These are phyloP conservation scores for Coelastrella sp. DNA, from an alignment of 139 green algal species.

Conservation along the genomic window DNA sequence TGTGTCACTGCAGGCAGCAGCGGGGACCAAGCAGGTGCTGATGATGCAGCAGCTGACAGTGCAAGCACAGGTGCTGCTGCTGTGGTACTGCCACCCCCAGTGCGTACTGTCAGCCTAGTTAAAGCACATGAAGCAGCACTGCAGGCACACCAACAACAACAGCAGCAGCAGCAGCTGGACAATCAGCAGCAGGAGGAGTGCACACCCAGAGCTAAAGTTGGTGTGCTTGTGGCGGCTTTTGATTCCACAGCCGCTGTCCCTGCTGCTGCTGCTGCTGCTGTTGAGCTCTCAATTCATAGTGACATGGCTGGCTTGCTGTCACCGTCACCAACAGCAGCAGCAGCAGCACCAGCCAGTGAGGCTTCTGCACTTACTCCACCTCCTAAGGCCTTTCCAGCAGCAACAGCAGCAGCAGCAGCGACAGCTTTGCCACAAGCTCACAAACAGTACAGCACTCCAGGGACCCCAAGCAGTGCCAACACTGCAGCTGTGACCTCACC, in stretches of 20 bases:
- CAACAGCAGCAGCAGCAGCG: no score
- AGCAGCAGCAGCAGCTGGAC: not conserved
- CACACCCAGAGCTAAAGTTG: not conserved
- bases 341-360: no score
- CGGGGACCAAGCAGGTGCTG: not conserved
- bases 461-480: no score
- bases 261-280: constrained; percentile 1
- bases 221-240: not conserved
- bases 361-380: no score
- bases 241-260: not conserved
- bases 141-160: not conserved
- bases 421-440: no score
- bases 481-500: no score
- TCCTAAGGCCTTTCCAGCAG: no score
- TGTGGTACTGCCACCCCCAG: not conserved
- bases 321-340: not conserved
- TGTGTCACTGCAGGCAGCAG: no score
- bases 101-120: not conserved
- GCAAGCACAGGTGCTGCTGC: constrained; percentile 8
- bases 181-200: not conserved
- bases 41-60: not conserved
- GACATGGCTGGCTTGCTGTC: no score
- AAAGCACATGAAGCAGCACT: constrained; percentile 28
- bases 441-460: no score
- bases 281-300: not conserved